Base-by-base conservation (phyloP, 2,329 filamentous ascomycete species). In the Fusarium odoratissimum region DNA sequence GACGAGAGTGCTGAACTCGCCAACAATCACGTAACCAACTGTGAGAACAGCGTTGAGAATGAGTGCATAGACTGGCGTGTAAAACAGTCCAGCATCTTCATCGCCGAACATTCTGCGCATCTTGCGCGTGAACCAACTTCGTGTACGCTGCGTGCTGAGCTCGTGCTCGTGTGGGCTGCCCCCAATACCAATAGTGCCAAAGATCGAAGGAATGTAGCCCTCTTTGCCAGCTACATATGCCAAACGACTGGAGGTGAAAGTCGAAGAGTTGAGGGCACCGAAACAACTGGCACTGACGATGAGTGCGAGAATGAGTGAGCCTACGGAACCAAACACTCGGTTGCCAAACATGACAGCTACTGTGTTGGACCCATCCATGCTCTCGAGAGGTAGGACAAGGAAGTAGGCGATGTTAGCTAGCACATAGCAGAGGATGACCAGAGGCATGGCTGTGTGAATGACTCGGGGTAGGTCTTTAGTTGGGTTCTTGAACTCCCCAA, bases 211-310 rank as follows among this genome's bases (percentile, higher is more conserved):
- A 21, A 99, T 89, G 80, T 97, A 98, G 45, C 95, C 95, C 84
- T 99, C 96, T 80, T 97, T 97, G 35, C 95, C 95, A 6, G 96
- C 96, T 16, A 92, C 95, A 83, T 98, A 99, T 74, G 98, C 92
- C 2, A 99, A 89, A 14, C 96, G 92, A 64, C 95, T 95, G 67
- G 92, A 94, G 28, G 96, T 99, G 79, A 99, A 99, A 1, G 94
- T 95, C 2, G 94, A 95, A 21, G 95, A 95, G 83, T 98, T 99
- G 60, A 99, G 88, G 1, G 96, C 94, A 69, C 96, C 96, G 76
- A 99, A 95, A 83, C 96, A 99, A 58, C 93, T 97, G 41, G 93
- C 94, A 58, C 92, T 93, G 51, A 99, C 96, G 55, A 97, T 91
- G 31, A 99, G 88, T 2, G 96, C 95, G 64, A 99, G 90, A 40